Percentiles rank a stretch among this genome's conserved stretches.
These are phyloP conservation scores for Juncus inflexus DNA, from an alignment of 176 grass and related monocot genomes.

Conservation along the genomic window DNA sequence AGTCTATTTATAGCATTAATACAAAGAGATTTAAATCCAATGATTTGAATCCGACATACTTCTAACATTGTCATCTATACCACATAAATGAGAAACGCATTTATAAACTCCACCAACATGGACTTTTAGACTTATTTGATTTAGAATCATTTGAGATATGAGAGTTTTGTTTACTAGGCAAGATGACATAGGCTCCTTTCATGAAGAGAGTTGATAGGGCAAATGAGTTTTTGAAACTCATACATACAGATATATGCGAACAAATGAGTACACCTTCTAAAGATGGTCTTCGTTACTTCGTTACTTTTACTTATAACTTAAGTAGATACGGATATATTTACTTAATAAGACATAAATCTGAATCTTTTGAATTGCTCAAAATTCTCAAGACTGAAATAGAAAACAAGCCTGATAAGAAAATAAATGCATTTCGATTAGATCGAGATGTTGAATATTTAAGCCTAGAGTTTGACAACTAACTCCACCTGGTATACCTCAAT, in stretches of 20 bases:
- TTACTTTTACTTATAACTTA: not conserved
- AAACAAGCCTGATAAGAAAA: not conserved
- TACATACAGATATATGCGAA: not conserved
- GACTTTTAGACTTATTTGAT: not conserved
- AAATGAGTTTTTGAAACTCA: not conserved
- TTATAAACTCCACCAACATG: too few relatives aligned
- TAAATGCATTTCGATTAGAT: not conserved
- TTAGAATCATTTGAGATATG: conserved; percentile 1
- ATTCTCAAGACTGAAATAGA: conserved; percentile 8
- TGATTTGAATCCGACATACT: too few relatives aligned
- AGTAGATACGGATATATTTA: conserved; percentile 1
- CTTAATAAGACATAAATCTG: not conserved
- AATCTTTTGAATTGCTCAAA: conserved; percentile 21
- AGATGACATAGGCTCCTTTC: not conserved
- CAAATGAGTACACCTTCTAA: too few relatives aligned
- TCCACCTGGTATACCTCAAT: not conserved
- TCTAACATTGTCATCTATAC: too few relatives aligned
- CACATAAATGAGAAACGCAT: too few relatives aligned
- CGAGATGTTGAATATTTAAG: not conserved
- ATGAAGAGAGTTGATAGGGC: not conserved
- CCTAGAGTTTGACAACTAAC: conserved; percentile 1
- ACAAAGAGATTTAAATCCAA: not conserved
- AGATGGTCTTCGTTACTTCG: not conserved
- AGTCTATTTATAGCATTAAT: not conserved
- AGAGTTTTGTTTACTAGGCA: not conserved